These are phyloP conservation scores for Pichia cabralensis DNA, from an alignment of 805 yeast genomes.

Conservation along the genomic window DNA sequence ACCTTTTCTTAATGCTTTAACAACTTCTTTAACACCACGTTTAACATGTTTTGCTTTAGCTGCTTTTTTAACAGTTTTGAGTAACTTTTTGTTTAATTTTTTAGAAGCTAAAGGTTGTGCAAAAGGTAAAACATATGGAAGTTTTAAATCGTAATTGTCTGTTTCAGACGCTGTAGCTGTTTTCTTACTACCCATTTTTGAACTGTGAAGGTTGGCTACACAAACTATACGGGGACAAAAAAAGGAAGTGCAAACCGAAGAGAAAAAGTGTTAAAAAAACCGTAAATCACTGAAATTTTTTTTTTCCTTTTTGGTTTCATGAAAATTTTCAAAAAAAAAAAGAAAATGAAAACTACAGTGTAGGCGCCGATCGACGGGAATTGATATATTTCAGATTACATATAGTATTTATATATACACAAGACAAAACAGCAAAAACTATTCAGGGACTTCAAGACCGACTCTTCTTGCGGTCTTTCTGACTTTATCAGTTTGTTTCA, in stretches of 20 bases:
- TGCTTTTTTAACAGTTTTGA: constrained; percentile 94
- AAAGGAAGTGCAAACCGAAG: no score
- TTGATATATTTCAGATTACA: no score
- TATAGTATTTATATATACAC: no score
- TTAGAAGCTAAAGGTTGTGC: constrained; percentile 94
- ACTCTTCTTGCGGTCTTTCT: constrained; percentile 76
- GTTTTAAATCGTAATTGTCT: constrained; percentile 75
- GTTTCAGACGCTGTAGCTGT: constrained; percentile 43
- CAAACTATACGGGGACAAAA: no score
- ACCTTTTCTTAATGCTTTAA: constrained; percentile 94
- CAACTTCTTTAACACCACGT: constrained; percentile 98
- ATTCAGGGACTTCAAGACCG: constrained; percentile 65
- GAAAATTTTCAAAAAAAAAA: no score
- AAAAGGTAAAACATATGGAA: constrained; percentile 85
- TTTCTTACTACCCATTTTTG: constrained; percentile 34
- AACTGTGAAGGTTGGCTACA: no score
- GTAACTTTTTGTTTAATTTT: constrained; percentile 87
- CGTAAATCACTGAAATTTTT: no score
- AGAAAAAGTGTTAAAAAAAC: no score
- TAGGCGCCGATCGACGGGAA: constrained; percentile 1
- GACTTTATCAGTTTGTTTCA: constrained; percentile 71
- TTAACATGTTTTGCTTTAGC: constrained; percentile 97
- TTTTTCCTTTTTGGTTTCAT: no score
- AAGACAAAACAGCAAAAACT: no score
- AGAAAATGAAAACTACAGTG: not conserved